phyloP scores from a whole-genome alignment of 495 filamentous ascomycete genomes.

The Xylaria palmicola region DNA sequence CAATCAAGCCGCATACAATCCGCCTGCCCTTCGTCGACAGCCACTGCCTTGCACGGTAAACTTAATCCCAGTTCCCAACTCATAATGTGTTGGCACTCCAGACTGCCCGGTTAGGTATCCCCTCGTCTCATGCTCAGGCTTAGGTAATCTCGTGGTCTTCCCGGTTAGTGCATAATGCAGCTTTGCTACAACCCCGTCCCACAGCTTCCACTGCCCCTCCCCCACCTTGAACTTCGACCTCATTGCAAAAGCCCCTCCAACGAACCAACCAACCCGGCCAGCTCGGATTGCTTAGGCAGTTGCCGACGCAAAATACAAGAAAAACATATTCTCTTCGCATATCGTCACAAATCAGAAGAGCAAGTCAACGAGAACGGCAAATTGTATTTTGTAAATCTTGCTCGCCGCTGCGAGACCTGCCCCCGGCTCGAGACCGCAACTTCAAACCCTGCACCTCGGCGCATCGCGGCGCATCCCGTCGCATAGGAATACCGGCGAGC shows the following conservation, averaged over 20 bases:
- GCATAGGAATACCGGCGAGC: neutral
- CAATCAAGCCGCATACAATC: neutral
- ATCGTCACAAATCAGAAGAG: neutral
- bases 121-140: no score
- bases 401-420: neutral
- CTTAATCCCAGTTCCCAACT: neutral
- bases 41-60: neutral
- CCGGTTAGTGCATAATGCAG: constrained; percentile 4
- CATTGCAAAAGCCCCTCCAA: constrained; percentile 9
- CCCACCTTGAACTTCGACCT: constrained; percentile 3
- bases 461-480: neutral
- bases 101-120: neutral
- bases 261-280: constrained; percentile 4
- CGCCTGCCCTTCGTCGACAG: neutral
- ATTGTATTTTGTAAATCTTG: neutral
- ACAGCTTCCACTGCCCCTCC: neutral
- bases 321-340: neutral
- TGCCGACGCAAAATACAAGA: neutral
- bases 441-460: neutral
- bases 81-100: neutral
- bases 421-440: neutral
- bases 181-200: no score
- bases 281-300: neutral
- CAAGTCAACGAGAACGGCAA: neutral
- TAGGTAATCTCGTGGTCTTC: no score